Evolutionary conservation across 768 basidiomycete species (phyloP), one percentile per base, ranked within the genome.

Genomic region (Tulasnella sp.): DNA sequence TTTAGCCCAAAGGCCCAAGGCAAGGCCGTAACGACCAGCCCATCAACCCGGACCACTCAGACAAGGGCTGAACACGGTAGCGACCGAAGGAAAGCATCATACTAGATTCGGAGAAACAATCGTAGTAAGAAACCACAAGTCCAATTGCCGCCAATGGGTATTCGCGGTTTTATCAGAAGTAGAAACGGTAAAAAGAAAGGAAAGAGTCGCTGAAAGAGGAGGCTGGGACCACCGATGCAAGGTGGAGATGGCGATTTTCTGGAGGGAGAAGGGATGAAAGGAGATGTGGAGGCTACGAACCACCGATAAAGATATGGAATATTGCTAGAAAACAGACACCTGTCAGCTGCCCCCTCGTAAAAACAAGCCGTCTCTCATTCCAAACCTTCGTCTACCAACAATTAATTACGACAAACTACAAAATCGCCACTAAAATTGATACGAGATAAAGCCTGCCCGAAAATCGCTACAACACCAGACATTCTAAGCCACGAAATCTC

Each of bases 141-240:
- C 85, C 36, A 85, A 90, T 88, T 88, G 89, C 86, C 87, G 84
- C 86, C 56, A 82, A 85, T 86, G 86, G 84, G 87, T 83, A 80
- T 75, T 75, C 74, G 34, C 48, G 39, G 21, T 46, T 44, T 34
- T 40, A 75, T 39, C 24, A 10, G 74, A 40, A 52, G 46, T 46
- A 34, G 31, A 52, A 46, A n/a, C n/a, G 21, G 44, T 7, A 31
- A 31, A 78, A 42, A n/a, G n/a, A 84, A 85, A 85, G 86, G 83
- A 52, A 52, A 52, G 24, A 52, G 52, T 52, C 52, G 52, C 24
- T 5, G 52, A 52, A 52, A 2, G 52, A 52, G 52, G 7, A 52
- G 52, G n/a, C 21, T 52, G 52, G 24, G n/a, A 52, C 52, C 52
- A 52, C 52, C 52, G n/a, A n/a, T 52, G 21, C 24, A 52, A 10